Conservation (phyloP, 345 rosid genomes). For the Brassica cretica region DNA sequence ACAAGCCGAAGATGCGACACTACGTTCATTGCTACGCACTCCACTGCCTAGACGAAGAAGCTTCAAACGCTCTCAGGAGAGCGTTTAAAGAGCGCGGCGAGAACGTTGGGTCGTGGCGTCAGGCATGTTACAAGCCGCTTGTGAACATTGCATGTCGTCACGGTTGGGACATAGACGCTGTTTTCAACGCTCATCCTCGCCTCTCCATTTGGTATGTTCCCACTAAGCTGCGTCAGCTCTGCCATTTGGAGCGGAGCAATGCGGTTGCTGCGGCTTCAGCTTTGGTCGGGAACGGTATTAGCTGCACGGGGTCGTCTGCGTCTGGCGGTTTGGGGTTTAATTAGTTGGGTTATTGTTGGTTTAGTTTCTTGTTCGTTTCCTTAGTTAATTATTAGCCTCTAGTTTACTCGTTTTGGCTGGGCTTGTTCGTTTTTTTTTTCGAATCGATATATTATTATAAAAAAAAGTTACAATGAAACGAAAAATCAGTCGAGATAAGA, state of each 20-base stretch:
- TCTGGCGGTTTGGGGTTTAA: slow-evolving; percentile 13
- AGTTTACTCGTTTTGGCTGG: not conserved
- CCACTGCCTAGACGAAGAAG: slow-evolving; percentile 88
- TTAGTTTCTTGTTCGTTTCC: not conserved
- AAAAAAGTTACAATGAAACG: too few species aligned
- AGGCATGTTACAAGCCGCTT: slow-evolving; percentile 91
- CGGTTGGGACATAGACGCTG: slow-evolving; percentile 94
- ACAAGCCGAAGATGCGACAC: slow-evolving; percentile 99
- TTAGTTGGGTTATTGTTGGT: not conserved
- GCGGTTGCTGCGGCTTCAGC: slow-evolving; percentile 52
- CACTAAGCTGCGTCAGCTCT: slow-evolving; percentile 91
- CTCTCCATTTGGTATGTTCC: slow-evolving; percentile 95
- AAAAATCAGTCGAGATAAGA: too few species aligned
- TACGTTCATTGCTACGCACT: slow-evolving; percentile 97
- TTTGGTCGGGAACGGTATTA: slow-evolving; percentile 41
- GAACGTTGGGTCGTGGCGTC: slow-evolving; percentile 97
- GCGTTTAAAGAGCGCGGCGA: slow-evolving; percentile 91
- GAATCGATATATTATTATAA: too few species aligned
- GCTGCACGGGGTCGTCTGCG: slow-evolving; percentile 24
- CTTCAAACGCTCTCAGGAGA: slow-evolving; percentile 71
- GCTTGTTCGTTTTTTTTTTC: not conserved
- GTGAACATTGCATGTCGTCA: slow-evolving; percentile 75
- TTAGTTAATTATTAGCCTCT: slow-evolving; percentile 3
- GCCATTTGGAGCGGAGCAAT: slow-evolving; percentile 70
- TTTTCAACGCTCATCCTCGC: slow-evolving; percentile 84